Conservation (phyloP, 176 grass and related monocot species). For the Carex littledalei region DNA sequence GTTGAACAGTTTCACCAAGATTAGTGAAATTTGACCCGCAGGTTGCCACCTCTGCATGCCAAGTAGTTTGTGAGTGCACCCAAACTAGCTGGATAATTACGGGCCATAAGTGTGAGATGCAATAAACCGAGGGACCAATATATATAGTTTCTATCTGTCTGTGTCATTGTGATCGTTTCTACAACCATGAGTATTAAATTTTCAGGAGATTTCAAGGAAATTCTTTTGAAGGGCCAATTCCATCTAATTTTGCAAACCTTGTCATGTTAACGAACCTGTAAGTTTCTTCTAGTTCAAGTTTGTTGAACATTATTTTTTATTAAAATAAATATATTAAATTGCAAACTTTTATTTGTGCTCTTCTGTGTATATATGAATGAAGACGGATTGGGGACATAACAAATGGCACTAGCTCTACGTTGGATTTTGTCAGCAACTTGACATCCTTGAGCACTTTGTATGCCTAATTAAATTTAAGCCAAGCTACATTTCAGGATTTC, state of each 20-base stretch:
- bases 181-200: slow-evolving; percentile 4
- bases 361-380: slow-evolving; percentile 5
- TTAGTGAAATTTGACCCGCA: background rate
- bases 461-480: background rate
- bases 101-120: background rate
- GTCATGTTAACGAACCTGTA: slow-evolving; percentile 44
- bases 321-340: background rate
- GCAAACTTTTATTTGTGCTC: background rate
- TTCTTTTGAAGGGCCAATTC: slow-evolving; percentile 78
- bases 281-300: slow-evolving; percentile 2
- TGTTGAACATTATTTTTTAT: background rate
- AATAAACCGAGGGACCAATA: background rate
- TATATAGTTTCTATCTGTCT: background rate
- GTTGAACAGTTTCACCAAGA: background rate
- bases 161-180: background rate
- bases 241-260: slow-evolving; percentile 53
- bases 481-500: background rate
- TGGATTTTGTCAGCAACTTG: slow-evolving; percentile 63
- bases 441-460: slow-evolving; percentile 59
- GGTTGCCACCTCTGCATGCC: background rate
- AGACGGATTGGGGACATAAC: slow-evolving; percentile 67
- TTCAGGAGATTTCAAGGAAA: slow-evolving; percentile 79
- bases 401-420: slow-evolving; percentile 58
- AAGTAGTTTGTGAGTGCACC: background rate
- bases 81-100: background rate